Evolutionary conservation across 352 stramenopile species (phyloP).

Genomic region (Blastocystis sp.): DNA sequence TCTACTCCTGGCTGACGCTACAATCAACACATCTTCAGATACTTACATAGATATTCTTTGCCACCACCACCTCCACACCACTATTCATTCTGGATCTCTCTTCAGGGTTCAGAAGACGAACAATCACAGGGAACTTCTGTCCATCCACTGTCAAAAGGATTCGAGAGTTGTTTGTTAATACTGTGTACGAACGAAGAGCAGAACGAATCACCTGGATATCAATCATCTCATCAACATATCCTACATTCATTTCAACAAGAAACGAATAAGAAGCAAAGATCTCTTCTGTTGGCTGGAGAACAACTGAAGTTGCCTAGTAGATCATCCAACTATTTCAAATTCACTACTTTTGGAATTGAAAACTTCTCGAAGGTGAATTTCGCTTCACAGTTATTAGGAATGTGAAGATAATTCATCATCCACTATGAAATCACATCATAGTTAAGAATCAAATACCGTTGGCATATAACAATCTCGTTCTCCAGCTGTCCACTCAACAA

Average conservation of each 20-base stretch:
- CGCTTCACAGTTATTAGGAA: neutral
- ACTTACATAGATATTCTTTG: neutral
- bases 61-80: neutral
- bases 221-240: too few relatives aligned
- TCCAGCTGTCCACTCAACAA: neutral
- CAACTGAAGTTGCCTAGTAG: neutral
- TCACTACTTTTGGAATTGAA: neutral
- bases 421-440: neutral
- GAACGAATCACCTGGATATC: neutral
- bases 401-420: conserved; percentile 34
- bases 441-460: neutral
- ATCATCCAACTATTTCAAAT: neutral
- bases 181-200: neutral
- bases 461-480: conserved; percentile 10
- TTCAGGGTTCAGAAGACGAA: neutral
- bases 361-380: conserved; percentile 20
- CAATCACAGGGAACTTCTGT: neutral
- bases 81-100: neutral
- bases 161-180: conserved; percentile 10
- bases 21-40: neutral
- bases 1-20: neutral
- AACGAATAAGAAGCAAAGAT: conserved; percentile 46
- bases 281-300: conserved; percentile 16
- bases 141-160: neutral
- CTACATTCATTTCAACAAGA: conserved; percentile 12